Base-by-base conservation (phyloP, 495 filamentous ascomycete genomes). In the Penicillium desertorum region DNA sequence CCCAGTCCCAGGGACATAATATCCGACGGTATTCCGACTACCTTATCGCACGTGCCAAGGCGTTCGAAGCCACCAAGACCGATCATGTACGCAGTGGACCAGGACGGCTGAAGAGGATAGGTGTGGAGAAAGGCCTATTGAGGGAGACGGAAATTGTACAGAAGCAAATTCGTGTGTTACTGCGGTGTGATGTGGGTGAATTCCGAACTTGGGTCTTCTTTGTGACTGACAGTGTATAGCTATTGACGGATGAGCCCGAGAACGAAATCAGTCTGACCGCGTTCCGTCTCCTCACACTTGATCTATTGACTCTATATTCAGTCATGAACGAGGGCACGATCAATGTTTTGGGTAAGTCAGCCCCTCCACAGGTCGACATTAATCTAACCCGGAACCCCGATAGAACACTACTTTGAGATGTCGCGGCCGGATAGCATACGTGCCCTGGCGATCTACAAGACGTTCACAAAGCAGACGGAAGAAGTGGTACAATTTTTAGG, bases 381-480 rank as follows among this genome's bases (percentile, higher is more conserved):
- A 23, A 16, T 62, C 63, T 68, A 50, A 76, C 51, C 10, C 50
- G 27, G 43, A 56, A 71, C 44, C 10, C 23, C 19, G 44, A 23
- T 54, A 96, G 92, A 96, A 61, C 92, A 95, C 68, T 99, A 96
- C 69, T 98, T 99, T 62, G 94, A 99, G 74, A 93, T 99, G 90
- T 96, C 95, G 51, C 88, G 87, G 54, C 83, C 87, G 36, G 95
- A 99, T 73, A 95, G 95, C 48, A 88, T 96, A 70, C 84, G 92
- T 43, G 95, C 94, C 37, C 81, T 99, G 65, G 81, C 85, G 48
- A 96, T 99, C 19, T 99, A 99, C 71, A 91, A 91, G 65, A 88
- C 83, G 2, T 99, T 99, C 71, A 88, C 90, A 25, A 88, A 83
- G 64, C 95, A 96, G 67, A 99, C 94, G 12, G 91, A 96, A 54